Conservation (phyloP, 768 basidiomycete genomes). For the Jaapia argillacea region DNA sequence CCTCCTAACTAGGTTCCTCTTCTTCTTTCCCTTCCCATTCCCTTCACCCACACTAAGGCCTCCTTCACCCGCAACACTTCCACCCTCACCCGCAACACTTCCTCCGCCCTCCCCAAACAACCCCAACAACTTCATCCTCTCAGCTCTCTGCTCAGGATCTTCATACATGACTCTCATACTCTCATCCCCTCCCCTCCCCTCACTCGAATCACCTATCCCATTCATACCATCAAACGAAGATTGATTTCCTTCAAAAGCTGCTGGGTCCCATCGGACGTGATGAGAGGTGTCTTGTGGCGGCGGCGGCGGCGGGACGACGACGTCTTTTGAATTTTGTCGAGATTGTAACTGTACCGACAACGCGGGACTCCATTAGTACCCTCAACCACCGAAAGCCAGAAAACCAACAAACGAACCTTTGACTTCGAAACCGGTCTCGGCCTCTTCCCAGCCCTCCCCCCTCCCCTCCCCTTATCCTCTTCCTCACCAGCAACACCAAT, state of each 20-base stretch:
- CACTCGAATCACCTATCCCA: neutral
- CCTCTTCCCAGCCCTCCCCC: slow-evolving; percentile 21
- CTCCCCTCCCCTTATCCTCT: slow-evolving; percentile 4
- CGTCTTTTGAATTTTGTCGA: slow-evolving; percentile 27
- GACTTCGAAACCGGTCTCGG: slow-evolving; percentile 25
- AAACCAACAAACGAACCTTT: slow-evolving; percentile 23
- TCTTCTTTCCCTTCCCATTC: slow-evolving; percentile 4
- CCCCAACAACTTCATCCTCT: slow-evolving; percentile 46
- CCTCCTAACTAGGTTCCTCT: slow-evolving; percentile 3
- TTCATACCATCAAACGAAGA: neutral
- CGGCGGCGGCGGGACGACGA: neutral
- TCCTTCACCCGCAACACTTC: neutral
- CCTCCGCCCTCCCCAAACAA: slow-evolving; percentile 33
- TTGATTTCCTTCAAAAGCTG: too few species aligned
- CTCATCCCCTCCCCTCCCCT: slow-evolving; percentile 21
- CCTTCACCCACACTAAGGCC: slow-evolving; percentile 7
- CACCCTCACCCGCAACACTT: neutral
- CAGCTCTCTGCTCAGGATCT: slow-evolving; percentile 53
- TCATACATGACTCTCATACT: slow-evolving; percentile 55
- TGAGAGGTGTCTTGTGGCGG: neutral
- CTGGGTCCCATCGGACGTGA: too few species aligned
- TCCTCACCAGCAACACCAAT: slow-evolving; percentile 23
- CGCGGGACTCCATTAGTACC: neutral
- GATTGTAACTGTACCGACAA: slow-evolving; percentile 23
- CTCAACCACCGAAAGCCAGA: neutral